These are phyloP conservation scores for Suhomyces tanzawaensis DNA, from an alignment of 805 yeast species.

Conservation along the genomic window DNA sequence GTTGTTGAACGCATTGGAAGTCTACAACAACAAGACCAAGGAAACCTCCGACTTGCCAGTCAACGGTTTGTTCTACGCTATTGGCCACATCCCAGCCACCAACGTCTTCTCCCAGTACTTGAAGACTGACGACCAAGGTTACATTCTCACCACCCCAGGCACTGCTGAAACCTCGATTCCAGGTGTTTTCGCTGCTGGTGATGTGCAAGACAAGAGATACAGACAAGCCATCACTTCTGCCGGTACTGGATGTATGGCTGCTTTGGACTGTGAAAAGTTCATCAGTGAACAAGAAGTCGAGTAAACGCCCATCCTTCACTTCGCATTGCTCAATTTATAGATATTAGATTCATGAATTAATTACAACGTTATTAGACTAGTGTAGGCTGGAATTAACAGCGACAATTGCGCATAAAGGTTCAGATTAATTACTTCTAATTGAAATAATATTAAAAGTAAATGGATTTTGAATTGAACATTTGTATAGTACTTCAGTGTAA, in stretches of 20 bases:
- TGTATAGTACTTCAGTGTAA: no score
- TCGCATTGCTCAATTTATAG: not conserved
- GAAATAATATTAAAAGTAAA: no score
- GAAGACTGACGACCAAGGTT: conserved; percentile 84
- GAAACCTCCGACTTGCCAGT: conserved; percentile 69
- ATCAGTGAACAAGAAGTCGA: conserved; percentile 51
- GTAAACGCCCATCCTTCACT: no score
- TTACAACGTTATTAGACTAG: not conserved
- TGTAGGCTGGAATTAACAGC: no score
- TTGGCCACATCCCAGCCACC: conserved; percentile 97
- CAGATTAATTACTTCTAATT: no score
- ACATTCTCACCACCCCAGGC: conserved; percentile 87
- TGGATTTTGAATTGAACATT: no score
- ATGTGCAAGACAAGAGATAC: conserved; percentile 93
- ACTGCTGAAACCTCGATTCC: conserved; percentile 78
- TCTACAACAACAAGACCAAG: conserved; percentile 71
- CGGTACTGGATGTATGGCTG: conserved; percentile 99
- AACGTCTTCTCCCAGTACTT: conserved; percentile 71
- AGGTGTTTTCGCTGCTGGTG: conserved; percentile 98
- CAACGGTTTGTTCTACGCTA: conserved; percentile 94
- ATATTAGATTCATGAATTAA: not conserved
- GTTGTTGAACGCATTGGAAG: conserved; percentile 59
- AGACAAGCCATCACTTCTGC: conserved; percentile 99
- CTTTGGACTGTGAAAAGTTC: conserved; percentile 87
- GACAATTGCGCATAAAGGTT: no score